Conservation (phyloP, 1,139 yeast genomes). For the Suhomyces anneliseae region DNA sequence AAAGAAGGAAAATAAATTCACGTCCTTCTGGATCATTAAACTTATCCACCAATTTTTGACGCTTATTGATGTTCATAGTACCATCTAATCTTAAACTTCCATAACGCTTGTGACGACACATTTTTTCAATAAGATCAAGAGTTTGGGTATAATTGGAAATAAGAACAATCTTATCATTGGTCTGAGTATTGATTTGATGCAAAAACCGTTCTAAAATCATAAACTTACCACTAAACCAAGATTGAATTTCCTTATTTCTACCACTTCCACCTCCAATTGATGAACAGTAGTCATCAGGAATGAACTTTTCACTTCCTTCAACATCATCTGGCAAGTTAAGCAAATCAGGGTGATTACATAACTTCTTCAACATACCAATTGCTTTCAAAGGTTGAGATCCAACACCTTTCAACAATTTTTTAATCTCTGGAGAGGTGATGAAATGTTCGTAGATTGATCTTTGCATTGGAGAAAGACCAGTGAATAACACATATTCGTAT, state of each 20-base stretch:
- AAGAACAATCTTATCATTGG: slow-evolving; percentile 90
- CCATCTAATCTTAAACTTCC: slow-evolving; percentile 91
- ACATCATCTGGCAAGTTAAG: slow-evolving; percentile 74
- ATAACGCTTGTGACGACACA: slow-evolving; percentile 75
- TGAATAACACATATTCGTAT: slow-evolving; percentile 93
- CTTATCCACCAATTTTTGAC: slow-evolving; percentile 88
- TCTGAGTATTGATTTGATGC: slow-evolving; percentile 69
- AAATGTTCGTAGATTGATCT: slow-evolving; percentile 67
- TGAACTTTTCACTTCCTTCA: slow-evolving; percentile 60
- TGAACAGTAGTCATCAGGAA: slow-evolving; percentile 73
- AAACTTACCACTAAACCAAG: slow-evolving; percentile 63
- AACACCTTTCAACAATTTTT: slow-evolving; percentile 62
- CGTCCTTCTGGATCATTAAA: slow-evolving; percentile 89
- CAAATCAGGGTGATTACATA: slow-evolving; percentile 92
- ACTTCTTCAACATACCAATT: slow-evolving; percentile 81
- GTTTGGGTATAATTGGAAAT: slow-evolving; percentile 96
- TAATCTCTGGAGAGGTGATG: slow-evolving; percentile 78
- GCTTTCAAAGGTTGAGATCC: slow-evolving; percentile 89
- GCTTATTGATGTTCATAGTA: slow-evolving; percentile 83
- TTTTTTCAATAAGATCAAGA: slow-evolving; percentile 79
- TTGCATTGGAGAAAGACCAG: slow-evolving; percentile 81
- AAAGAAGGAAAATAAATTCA: slow-evolving; percentile 83
- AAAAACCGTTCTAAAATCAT: slow-evolving; percentile 73
- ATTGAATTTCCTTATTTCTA: slow-evolving; percentile 56
- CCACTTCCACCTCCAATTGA: slow-evolving; percentile 32